Evolutionary conservation across 2,329 filamentous ascomycete species (phyloP).

Genomic region (Xylariaceae sp.): DNA sequence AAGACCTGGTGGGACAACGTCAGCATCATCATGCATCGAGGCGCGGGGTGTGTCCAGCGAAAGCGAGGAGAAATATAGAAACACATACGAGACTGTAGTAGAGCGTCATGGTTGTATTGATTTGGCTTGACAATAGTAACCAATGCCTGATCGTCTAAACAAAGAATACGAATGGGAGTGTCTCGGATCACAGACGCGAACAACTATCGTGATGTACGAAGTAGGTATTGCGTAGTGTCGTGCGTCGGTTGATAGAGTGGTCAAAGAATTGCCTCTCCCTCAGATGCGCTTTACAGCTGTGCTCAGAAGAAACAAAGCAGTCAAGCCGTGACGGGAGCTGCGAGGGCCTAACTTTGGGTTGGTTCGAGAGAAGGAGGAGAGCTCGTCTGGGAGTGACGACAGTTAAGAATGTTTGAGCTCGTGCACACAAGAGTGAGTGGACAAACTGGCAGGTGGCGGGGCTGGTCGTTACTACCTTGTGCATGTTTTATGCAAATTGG

Average conservation of each 20-base stretch:
- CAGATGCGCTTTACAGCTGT: background rate
- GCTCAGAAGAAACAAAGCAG: background rate
- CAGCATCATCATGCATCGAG: slow-evolving; percentile 24
- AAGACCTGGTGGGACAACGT: slow-evolving; percentile 59
- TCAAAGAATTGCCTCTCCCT: slow-evolving; percentile 1
- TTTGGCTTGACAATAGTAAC: slow-evolving; percentile 8
- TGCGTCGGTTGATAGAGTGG: background rate
- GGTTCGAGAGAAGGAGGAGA: slow-evolving; percentile 23
- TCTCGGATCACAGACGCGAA: background rate
- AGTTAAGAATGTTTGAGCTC: slow-evolving; percentile 21
- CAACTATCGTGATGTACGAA: no score
- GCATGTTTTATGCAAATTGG: background rate
- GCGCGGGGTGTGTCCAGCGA: background rate
- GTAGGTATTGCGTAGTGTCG: background rate
- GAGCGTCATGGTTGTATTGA: slow-evolving; percentile 41
- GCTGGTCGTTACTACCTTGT: background rate
- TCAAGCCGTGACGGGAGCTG: slow-evolving; percentile 2
- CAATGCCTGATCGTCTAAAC: slow-evolving; percentile 6
- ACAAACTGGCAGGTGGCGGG: background rate
- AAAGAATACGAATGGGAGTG: slow-evolving; percentile 11
- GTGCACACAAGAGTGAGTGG: slow-evolving; percentile 4
- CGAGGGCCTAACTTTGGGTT: slow-evolving; percentile 5
- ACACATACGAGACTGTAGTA: slow-evolving; percentile 46
- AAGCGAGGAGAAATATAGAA: background rate
- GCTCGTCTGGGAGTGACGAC: slow-evolving; percentile 20